These are phyloP conservation scores for Backusella westeae DNA, from an alignment of 192 early-diverging fungal species.

Conservation along the genomic window DNA sequence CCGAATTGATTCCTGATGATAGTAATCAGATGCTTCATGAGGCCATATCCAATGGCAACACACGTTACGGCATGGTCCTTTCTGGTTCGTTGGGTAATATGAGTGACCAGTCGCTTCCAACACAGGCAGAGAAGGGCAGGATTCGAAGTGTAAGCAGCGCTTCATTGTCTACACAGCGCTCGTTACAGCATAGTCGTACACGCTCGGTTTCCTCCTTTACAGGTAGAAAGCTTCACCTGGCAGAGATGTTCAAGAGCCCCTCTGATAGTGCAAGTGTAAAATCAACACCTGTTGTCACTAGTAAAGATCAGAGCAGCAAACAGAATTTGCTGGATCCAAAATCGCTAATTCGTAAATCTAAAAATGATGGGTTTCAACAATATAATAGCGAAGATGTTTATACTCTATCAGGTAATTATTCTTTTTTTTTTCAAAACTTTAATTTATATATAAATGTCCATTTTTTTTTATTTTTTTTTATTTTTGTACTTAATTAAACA, in stretches of 20 bases:
- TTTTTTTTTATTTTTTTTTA: not conserved
- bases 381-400: not conserved
- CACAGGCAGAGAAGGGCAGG: not conserved
- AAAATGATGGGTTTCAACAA: not conserved
- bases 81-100: constrained; percentile 16
- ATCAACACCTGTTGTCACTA: not conserved
- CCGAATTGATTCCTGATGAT: constrained; percentile 23
- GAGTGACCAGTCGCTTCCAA: not conserved
- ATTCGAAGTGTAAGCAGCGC: constrained; percentile 22
- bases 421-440: not conserved
- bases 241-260: not conserved
- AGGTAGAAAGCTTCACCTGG: constrained; percentile 4
- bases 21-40: constrained; percentile 17
- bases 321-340: constrained; percentile 4
- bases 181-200: not conserved
- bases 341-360: not conserved
- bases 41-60: constrained; percentile 25
- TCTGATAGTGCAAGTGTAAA: not conserved
- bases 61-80: not conserved
- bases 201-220: constrained; percentile 6
- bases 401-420: not conserved
- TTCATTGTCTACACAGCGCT: not conserved
- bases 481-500: constrained; percentile 5
- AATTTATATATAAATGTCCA: not conserved
- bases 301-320: not conserved